Conservation (phyloP, 768 basidiomycete species). For the Trametes villosa region DNA sequence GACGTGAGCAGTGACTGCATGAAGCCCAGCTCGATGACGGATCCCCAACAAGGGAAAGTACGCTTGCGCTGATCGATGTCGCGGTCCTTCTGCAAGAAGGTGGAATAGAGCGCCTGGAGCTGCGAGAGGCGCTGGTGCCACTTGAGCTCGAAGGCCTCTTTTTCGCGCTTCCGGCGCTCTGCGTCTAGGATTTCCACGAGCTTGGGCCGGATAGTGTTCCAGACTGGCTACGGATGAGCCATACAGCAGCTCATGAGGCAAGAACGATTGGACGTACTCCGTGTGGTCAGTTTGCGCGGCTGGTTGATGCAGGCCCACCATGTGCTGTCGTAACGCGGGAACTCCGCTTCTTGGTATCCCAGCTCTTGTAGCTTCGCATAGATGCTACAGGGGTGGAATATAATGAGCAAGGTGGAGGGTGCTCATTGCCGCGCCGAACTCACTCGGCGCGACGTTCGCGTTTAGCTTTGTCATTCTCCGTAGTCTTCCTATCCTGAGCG, state of each 20-base stretch:
- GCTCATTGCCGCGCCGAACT: too few relatives aligned
- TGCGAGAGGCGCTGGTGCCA: neutral
- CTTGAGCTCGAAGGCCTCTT: neutral
- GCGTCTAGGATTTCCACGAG: neutral
- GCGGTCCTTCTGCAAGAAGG: neutral
- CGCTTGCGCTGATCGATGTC: neutral
- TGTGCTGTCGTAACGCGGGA: neutral
- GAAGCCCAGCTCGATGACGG: neutral
- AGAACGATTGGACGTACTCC: neutral
- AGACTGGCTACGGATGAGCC: neutral
- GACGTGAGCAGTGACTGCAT: neutral
- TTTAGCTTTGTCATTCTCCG: neutral
- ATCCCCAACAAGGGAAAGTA: neutral
- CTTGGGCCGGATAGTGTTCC: conserved; percentile 6
- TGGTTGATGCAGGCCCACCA: neutral
- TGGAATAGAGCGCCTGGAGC: neutral
- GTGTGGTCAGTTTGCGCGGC: conserved; percentile 1
- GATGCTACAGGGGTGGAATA: neutral
- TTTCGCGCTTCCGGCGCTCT: neutral
- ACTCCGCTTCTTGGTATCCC: conserved; percentile 6
- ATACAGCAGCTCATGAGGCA: neutral
- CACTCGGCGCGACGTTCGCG: too few relatives aligned
- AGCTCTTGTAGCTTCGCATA: conserved; percentile 5
- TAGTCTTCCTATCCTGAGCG: neutral
- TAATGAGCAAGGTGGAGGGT: too few relatives aligned